phyloP scores from a whole-genome alignment of 176 grass and related monocot species.

The Oryza punctata region DNA sequence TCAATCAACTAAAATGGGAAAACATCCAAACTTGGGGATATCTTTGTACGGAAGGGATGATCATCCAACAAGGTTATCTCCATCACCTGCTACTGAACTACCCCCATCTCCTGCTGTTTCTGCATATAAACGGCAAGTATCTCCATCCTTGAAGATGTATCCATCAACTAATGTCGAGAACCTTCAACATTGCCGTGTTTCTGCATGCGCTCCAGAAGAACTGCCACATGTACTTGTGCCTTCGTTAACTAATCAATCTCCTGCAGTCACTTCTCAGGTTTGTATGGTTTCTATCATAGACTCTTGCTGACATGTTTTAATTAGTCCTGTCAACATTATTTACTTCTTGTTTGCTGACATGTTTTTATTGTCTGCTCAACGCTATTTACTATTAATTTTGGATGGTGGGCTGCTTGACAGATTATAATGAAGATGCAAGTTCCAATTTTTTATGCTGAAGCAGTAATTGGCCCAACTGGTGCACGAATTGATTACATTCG shows the following conservation, averaged over 20 bases:
- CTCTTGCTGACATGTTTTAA: slow-evolving; percentile 11
- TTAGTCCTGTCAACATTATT: slow-evolving; percentile 28
- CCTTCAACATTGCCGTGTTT: slow-evolving; percentile 42
- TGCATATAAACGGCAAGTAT: slow-evolving; percentile 34
- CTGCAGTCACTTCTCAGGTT: slow-evolving; percentile 35
- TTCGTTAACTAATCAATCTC: slow-evolving; percentile 27
- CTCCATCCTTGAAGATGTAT: slow-evolving; percentile 37
- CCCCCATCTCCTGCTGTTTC: slow-evolving; percentile 11
- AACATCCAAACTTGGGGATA: not conserved
- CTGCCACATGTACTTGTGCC: not conserved
- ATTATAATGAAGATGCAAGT: slow-evolving; percentile 50
- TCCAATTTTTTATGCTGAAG: slow-evolving; percentile 55
- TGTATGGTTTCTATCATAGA: slow-evolving; percentile 20
- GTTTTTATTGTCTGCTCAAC: slow-evolving; percentile 19
- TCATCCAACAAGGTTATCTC: slow-evolving; percentile 24
- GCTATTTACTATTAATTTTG: slow-evolving; percentile 28
- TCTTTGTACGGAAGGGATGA: slow-evolving; percentile 37
- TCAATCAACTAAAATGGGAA: slow-evolving; percentile 39
- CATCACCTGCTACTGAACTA: slow-evolving; percentile 31
- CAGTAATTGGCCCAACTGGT: slow-evolving; percentile 48
- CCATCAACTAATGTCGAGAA: slow-evolving; percentile 46
- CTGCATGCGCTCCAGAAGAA: slow-evolving; percentile 40
- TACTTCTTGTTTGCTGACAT: slow-evolving; percentile 7
- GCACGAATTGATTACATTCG: slow-evolving; percentile 61
- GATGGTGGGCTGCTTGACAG: slow-evolving; percentile 38